Evolutionary conservation across 1,284 basidiomycete species (phyloP).

Genomic region (Tilletiopsis washingtonensis): DNA sequence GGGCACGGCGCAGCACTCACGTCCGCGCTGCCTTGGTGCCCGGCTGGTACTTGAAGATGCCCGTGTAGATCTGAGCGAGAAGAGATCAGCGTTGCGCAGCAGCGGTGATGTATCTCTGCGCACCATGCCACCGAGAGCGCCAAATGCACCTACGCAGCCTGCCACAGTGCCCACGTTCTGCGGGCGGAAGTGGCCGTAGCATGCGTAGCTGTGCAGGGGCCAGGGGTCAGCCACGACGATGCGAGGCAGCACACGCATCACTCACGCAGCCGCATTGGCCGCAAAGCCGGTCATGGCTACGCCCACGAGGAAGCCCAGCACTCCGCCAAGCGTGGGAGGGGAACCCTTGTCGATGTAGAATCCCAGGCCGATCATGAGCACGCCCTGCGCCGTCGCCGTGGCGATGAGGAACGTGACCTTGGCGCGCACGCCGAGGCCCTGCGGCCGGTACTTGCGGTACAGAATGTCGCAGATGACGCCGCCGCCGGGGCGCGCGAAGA

Average conservation of each 20-base stretch:
- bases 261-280: constrained; percentile 8
- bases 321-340: constrained; percentile 21
- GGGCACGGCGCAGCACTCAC: no score
- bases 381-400: constrained; percentile 53
- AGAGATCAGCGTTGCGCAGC: no score
- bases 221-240: no score
- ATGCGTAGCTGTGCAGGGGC: no score
- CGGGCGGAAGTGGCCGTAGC: constrained; percentile 30
- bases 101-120: no score
- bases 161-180: constrained; percentile 32
- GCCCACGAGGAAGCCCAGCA: constrained; percentile 34
- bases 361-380: constrained; percentile 52
- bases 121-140: constrained; percentile 30
- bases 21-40: constrained; percentile 16
- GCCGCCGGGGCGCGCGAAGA: constrained; percentile 55
- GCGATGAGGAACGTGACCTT: constrained; percentile 56
- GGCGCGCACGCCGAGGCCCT: constrained; percentile 50
- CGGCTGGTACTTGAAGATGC: constrained; percentile 13
- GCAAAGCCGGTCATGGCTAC: constrained; percentile 33
- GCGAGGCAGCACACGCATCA: no score
- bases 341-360: constrained; percentile 50
- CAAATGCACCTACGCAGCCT: constrained; percentile 29
- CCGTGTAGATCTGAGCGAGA: no score
- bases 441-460: constrained; percentile 48
- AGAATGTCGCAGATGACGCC: constrained; percentile 55